Evolutionary conservation across 352 stramenopile genomes (phyloP).

Genomic region (Saprolegnia diclina): DNA sequence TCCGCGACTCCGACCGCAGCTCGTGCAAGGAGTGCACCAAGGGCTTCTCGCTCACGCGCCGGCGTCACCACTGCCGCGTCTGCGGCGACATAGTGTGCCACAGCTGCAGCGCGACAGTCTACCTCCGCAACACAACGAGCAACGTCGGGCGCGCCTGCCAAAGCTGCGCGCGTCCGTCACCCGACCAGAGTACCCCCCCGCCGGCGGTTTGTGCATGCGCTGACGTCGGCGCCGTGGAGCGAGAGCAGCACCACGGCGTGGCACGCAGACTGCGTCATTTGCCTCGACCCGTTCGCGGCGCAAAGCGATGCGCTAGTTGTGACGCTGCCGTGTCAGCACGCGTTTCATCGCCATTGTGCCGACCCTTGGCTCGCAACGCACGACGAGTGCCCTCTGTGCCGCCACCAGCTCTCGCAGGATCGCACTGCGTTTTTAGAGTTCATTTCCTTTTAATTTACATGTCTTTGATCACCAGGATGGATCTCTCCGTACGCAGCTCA

Average conservation of each 20-base stretch:
- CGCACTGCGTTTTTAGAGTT: background rate
- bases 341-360: background rate
- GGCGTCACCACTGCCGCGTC: conserved; percentile 77
- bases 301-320: background rate
- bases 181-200: too few relatives aligned
- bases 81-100: conserved; percentile 84
- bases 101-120: conserved; percentile 61
- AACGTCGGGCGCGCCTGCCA: background rate
- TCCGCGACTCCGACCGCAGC: conserved; percentile 54
- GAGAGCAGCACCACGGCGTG: background rate
- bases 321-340: background rate
- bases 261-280: background rate
- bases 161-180: background rate
- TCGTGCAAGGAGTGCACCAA: conserved; percentile 73
- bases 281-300: background rate
- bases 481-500: too few relatives aligned
- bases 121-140: background rate
- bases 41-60: conserved; percentile 66
- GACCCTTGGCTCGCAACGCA: background rate
- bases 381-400: background rate
- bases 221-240: background rate
- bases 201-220: too few relatives aligned
- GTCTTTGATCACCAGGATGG: background rate
- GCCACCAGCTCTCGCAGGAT: background rate
- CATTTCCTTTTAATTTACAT: background rate